Evolutionary conservation across 2,329 filamentous ascomycete species (phyloP).

Genomic region (Cyphellophora europaea): DNA sequence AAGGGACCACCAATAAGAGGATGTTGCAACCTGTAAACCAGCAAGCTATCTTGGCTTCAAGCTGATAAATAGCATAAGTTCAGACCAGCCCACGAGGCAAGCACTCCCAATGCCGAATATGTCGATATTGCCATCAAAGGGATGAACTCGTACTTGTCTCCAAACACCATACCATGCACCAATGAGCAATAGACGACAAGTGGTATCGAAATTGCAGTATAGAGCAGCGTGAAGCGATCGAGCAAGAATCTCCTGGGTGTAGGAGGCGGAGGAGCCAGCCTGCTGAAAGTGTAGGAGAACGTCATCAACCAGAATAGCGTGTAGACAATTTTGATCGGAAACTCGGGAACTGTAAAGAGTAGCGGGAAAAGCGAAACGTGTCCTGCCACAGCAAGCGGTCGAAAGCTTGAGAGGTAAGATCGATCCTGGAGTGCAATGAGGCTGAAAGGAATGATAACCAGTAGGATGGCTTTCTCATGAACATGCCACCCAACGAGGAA

Average conservation of each 20-base stretch:
- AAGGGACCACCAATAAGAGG: no score
- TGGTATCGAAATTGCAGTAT: constrained; percentile 82
- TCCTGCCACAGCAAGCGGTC: constrained; percentile 82
- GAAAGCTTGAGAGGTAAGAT: constrained; percentile 82
- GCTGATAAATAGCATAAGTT: constrained; percentile 79
- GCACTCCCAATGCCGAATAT: constrained; percentile 87
- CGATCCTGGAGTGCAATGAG: constrained; percentile 84
- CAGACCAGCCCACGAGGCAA: constrained; percentile 92
- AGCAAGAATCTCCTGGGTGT: constrained; percentile 78
- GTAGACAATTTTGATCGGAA: constrained; percentile 87
- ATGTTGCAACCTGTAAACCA: no score
- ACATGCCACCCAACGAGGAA: constrained; percentile 99
- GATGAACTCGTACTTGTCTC: constrained; percentile 74
- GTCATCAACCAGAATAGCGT: constrained; percentile 84
- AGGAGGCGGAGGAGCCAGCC: constrained; percentile 72
- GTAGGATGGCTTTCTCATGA: constrained; percentile 90
- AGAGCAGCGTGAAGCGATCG: constrained; percentile 81
- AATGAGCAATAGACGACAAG: constrained; percentile 82
- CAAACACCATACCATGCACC: constrained; percentile 74
- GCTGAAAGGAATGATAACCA: constrained; percentile 92
- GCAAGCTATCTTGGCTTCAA: no score
- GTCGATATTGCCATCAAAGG: constrained; percentile 96
- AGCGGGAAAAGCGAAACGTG: constrained; percentile 94
- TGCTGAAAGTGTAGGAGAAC: constrained; percentile 80
- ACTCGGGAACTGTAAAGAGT: constrained; percentile 84